phyloP scores from a whole-genome alignment of 495 filamentous ascomycete genomes.

The Aspergillus bridgeri region DNA sequence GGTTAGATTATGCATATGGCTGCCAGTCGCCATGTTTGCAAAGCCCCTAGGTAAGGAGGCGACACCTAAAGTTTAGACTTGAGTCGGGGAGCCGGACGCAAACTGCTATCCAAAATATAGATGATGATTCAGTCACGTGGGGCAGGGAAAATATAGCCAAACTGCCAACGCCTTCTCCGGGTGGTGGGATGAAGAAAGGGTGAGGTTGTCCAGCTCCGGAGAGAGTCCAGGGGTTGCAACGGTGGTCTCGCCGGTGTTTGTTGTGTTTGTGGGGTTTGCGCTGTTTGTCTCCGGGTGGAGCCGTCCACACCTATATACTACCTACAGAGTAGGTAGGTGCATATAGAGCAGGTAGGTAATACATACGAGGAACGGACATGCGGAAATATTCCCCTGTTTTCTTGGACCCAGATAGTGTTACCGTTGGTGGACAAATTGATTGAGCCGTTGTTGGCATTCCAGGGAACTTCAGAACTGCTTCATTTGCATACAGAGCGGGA shows the following conservation, averaged over 20 bases:
- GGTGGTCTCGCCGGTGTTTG: too few relatives aligned
- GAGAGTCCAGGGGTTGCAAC: slow-evolving; percentile 14
- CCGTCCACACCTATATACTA: too few relatives aligned
- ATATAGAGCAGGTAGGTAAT: too few relatives aligned
- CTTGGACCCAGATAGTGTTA: too few relatives aligned
- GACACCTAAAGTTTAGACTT: not conserved
- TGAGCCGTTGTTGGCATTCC: too few relatives aligned
- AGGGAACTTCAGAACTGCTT: too few relatives aligned
- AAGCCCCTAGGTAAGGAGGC: slow-evolving; percentile 17
- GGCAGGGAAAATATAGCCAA: not conserved
- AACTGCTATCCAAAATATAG: not conserved
- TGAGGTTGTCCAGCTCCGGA: not conserved
- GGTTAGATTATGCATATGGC: slow-evolving; percentile 91
- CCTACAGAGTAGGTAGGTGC: too few relatives aligned
- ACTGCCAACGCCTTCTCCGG: not conserved
- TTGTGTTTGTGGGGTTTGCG: too few relatives aligned
- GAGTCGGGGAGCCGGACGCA: not conserved
- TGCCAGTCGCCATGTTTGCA: slow-evolving; percentile 47
- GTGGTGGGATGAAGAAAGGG: not conserved
- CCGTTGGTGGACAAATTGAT: too few relatives aligned
- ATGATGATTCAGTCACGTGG: not conserved
- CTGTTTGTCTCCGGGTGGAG: too few relatives aligned
- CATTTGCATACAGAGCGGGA: not conserved
- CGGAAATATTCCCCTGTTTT: too few relatives aligned
- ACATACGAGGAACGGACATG: too few relatives aligned